Percentiles rank a stretch among this genome's conserved stretches.
Conservation (phyloP, 495 filamentous ascomycete species). For the Penicillium soppii region DNA sequence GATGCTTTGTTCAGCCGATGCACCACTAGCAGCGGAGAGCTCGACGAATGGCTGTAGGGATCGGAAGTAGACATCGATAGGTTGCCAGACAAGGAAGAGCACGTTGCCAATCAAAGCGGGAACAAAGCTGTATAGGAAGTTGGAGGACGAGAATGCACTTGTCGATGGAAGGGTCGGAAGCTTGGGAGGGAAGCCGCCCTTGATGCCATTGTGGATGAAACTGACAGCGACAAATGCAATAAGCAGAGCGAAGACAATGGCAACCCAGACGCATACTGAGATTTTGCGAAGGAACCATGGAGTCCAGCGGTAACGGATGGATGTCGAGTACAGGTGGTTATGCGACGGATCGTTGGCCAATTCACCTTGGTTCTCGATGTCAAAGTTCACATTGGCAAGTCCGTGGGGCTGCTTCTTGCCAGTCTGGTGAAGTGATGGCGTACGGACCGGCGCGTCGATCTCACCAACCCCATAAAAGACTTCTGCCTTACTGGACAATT, state of each 20-base stretch:
- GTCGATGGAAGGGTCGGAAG: slow-evolving; percentile 59
- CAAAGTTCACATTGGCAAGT: slow-evolving; percentile 35
- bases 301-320: slow-evolving; percentile 63
- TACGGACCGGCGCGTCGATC: slow-evolving; percentile 52
- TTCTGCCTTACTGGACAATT: slow-evolving; percentile 54
- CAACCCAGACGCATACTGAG: slow-evolving; percentile 61
- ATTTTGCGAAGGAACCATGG: slow-evolving; percentile 74
- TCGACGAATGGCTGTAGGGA: slow-evolving; percentile 73
- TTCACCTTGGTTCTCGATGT: slow-evolving; percentile 41
- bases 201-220: slow-evolving; percentile 68
- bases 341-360: slow-evolving; percentile 33
- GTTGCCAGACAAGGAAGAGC: slow-evolving; percentile 73
- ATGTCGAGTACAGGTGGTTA: slow-evolving; percentile 45
- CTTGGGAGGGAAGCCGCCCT: slow-evolving; percentile 67
- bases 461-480: slow-evolving; percentile 68
- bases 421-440: slow-evolving; percentile 52
- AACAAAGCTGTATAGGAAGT: slow-evolving; percentile 86
- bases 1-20: slow-evolving; percentile 64
- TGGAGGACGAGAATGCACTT: slow-evolving; percentile 74
- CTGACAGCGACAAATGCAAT: slow-evolving; percentile 73
- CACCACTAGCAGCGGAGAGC: slow-evolving; percentile 57
- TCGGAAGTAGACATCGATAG: slow-evolving; percentile 73
- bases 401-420: slow-evolving; percentile 34
- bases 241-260: slow-evolving; percentile 63
- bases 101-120: slow-evolving; percentile 73